These are phyloP conservation scores for Nelumbo lutea DNA, from an alignment of 164 flowering plant species.

Conservation along the genomic window DNA sequence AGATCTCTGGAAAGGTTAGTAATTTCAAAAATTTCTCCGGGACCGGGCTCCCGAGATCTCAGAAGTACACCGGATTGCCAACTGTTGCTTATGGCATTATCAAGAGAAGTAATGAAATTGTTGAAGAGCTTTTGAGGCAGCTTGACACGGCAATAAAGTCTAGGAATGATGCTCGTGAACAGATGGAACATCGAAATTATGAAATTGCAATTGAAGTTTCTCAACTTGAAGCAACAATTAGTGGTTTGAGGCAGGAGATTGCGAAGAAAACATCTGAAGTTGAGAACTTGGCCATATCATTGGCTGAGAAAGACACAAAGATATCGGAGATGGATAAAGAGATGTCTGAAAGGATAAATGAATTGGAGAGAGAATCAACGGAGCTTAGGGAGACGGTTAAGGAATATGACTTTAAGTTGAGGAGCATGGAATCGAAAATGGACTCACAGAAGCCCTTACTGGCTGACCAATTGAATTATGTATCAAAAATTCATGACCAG, in stretches of 20 bases:
- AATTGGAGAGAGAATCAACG: slow-evolving; percentile 35
- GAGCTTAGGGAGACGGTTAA: slow-evolving; percentile 42
- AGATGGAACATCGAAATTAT: slow-evolving; percentile 86
- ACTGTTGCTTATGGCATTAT: slow-evolving; percentile 88
- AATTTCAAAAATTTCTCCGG: slow-evolving; percentile 55
- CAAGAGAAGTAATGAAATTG: slow-evolving; percentile 86
- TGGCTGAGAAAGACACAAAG: slow-evolving; percentile 49
- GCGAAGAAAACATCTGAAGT: slow-evolving; percentile 35
- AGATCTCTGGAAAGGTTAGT: slow-evolving; percentile 71
- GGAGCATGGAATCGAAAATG: slow-evolving; percentile 47
- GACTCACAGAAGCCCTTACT: slow-evolving; percentile 58
- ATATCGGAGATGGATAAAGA: slow-evolving; percentile 48
- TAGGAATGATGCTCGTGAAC: slow-evolving; percentile 72
- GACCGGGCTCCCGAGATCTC: slow-evolving; percentile 69
- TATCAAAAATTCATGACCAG: slow-evolving; percentile 63
- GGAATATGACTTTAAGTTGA: slow-evolving; percentile 49
- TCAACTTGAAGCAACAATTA: slow-evolving; percentile 80
- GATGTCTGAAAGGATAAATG: slow-evolving; percentile 32
- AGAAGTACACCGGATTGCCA: slow-evolving; percentile 72
- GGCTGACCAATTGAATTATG: slow-evolving; percentile 62
- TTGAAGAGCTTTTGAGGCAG: slow-evolving; percentile 79
- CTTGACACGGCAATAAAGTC: slow-evolving; percentile 50
- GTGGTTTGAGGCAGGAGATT: slow-evolving; percentile 64
- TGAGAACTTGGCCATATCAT: slow-evolving; percentile 44
- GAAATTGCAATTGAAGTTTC: slow-evolving; percentile 97